These are phyloP conservation scores for Fusarium armeniacum DNA, from an alignment of 2,329 filamentous ascomycete genomes.

Conservation along the genomic window DNA sequence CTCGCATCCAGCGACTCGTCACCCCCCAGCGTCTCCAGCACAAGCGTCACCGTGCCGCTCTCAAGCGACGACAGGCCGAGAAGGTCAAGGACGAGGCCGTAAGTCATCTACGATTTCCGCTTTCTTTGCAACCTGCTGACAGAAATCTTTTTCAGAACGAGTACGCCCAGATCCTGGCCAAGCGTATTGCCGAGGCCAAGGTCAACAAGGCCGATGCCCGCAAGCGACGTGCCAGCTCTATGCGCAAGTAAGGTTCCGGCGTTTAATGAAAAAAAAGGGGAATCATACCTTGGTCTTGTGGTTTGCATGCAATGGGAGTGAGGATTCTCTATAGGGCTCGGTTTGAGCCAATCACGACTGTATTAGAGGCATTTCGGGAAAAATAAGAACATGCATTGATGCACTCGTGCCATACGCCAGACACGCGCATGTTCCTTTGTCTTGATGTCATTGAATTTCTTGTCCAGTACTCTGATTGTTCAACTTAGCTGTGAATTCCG, in stretches of 20 bases:
- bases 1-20: conserved; percentile 99
- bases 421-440: conserved; percentile 19
- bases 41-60: conserved; percentile 97
- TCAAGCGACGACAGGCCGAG: conserved; percentile 98
- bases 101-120: conserved; percentile 60
- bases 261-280: conserved; percentile 55
- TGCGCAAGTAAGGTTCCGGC: conserved; percentile 80
- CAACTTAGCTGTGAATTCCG: background rate
- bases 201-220: conserved; percentile 91
- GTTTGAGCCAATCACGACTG: conserved; percentile 55
- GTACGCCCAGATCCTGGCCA: conserved; percentile 95
- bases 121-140: background rate
- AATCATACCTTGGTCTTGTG: conserved; percentile 57
- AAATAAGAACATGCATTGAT: conserved; percentile 55
- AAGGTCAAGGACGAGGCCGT: conserved; percentile 99
- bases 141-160: conserved; percentile 77
- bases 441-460: background rate
- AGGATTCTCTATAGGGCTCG: conserved; percentile 53
- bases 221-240: conserved; percentile 97
- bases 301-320: conserved; percentile 61
- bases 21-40: conserved; percentile 99
- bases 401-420: conserved; percentile 47
- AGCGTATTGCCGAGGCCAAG: conserved; percentile 98
- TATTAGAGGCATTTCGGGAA: conserved; percentile 57
- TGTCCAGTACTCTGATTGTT: background rate